These are phyloP conservation scores for Chlorella sp. DNA, from an alignment of 139 green algal species.

Conservation along the genomic window DNA sequence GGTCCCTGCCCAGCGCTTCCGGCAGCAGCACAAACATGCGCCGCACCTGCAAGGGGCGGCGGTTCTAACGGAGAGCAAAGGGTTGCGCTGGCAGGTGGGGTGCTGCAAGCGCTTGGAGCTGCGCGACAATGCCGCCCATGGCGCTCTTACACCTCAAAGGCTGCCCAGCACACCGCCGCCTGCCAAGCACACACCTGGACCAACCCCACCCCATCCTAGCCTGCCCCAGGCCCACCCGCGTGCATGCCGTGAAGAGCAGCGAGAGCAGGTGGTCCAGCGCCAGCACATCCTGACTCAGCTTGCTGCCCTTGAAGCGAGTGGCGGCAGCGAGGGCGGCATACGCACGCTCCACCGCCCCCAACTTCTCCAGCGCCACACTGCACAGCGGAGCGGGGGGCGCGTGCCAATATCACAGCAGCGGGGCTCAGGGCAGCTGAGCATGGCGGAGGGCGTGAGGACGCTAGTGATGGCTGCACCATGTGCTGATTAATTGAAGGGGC, in stretches of 20 bases:
- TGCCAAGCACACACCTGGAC: neutral
- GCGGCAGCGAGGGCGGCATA: neutral
- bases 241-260: conserved; percentile 31
- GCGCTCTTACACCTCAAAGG: too few relatives aligned
- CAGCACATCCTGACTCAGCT: conserved; percentile 2
- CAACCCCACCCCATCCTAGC: neutral
- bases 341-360: neutral
- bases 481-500: too few relatives aligned
- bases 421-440: too few relatives aligned
- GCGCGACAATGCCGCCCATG: too few relatives aligned
- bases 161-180: neutral
- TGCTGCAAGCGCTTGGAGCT: too few relatives aligned
- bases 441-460: too few relatives aligned
- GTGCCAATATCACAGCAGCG: too few relatives aligned
- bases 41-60: neutral
- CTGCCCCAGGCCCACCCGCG: neutral
- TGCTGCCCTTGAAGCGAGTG: conserved; percentile 13
- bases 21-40: conserved; percentile 31
- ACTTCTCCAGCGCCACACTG: conserved; percentile 7
- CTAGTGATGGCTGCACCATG: too few relatives aligned
- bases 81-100: too few relatives aligned
- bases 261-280: conserved; percentile 24
- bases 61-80: too few relatives aligned
- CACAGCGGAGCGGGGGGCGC: too few relatives aligned
- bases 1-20: conserved; percentile 15